Percentiles rank a stretch among this genome's conserved stretches.
These are phyloP conservation scores for Aspergillus chevalieri DNA, from an alignment of 2,329 filamentous ascomycete genomes.

Conservation along the genomic window DNA sequence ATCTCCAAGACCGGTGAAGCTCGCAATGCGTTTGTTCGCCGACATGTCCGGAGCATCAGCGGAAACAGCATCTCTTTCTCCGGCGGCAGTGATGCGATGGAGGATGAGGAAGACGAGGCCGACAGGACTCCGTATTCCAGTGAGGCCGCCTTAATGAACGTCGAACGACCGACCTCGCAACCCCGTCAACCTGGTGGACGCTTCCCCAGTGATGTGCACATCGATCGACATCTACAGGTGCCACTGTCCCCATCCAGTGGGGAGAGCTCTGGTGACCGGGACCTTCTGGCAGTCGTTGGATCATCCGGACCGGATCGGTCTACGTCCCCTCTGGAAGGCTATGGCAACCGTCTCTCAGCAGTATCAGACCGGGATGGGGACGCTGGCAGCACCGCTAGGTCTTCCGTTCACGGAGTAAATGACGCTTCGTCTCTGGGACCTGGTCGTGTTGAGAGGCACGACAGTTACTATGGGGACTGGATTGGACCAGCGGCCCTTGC, in stretches of 20 bases:
- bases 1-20: constrained; percentile 87
- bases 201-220: constrained; percentile 89
- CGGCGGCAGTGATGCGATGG: constrained; percentile 66
- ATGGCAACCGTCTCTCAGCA: neutral
- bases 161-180: constrained; percentile 33
- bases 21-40: constrained; percentile 77
- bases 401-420: too few species aligned
- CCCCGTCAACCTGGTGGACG: constrained; percentile 81
- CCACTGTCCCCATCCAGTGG: constrained; percentile 74
- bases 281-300: constrained; percentile 55
- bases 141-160: constrained; percentile 38
- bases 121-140: constrained; percentile 61
- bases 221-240: constrained; percentile 77
- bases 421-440: too few species aligned
- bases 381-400: neutral
- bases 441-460: constrained; percentile 19
- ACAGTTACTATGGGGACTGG: constrained; percentile 49
- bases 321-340: neutral
- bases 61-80: constrained; percentile 56
- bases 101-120: constrained; percentile 65
- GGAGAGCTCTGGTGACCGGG: constrained; percentile 65
- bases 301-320: constrained; percentile 24
- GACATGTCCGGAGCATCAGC: constrained; percentile 72
- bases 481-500: constrained; percentile 41
- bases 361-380: constrained; percentile 13